These are phyloP conservation scores for Mortierella sp. DNA, from an alignment of 371 early-diverging fungal species.

Conservation along the genomic window DNA sequence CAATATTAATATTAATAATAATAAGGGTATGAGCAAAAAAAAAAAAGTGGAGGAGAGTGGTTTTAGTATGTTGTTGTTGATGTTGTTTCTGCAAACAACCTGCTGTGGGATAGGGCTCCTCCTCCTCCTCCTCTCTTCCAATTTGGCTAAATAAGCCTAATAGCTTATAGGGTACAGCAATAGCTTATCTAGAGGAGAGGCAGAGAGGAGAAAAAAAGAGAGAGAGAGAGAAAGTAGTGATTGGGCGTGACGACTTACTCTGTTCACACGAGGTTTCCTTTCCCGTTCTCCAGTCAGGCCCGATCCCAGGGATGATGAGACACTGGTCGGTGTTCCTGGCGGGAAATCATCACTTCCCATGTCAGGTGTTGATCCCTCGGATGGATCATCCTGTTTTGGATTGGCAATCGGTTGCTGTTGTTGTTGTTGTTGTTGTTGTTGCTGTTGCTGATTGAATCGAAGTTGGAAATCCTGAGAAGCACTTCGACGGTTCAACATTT, in stretches of 20 bases:
- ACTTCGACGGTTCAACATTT: conserved; percentile 47
- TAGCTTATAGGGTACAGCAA: too few species aligned
- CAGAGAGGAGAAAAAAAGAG: background rate
- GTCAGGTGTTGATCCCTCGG: conserved; percentile 16
- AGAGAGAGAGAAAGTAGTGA: conserved; percentile 3
- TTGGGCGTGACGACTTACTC: conserved; percentile 25
- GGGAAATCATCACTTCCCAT: conserved; percentile 23
- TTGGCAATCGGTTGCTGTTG: conserved; percentile 17
- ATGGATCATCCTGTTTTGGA: conserved; percentile 24
- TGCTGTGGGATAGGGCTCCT: background rate
- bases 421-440: conserved; percentile 42
- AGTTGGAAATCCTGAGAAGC: conserved; percentile 36
- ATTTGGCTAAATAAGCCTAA: too few species aligned
- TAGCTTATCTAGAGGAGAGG: too few species aligned
- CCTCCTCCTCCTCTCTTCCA: too few species aligned
- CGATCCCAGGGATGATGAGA: conserved; percentile 46
- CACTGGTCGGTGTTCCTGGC: conserved; percentile 45
- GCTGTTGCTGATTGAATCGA: conserved; percentile 42
- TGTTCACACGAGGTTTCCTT: conserved; percentile 24
- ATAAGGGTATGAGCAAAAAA: background rate
- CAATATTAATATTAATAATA: too few species aligned
- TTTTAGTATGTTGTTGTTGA: background rate
- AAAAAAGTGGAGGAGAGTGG: background rate
- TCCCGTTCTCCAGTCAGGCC: conserved; percentile 23
- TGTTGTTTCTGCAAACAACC: background rate